A percentile compares a stretch with the other conserved stretches of the same genome.
Conservation (phyloP, 306 rosid species). For the Quercus aquifolioides region DNA sequence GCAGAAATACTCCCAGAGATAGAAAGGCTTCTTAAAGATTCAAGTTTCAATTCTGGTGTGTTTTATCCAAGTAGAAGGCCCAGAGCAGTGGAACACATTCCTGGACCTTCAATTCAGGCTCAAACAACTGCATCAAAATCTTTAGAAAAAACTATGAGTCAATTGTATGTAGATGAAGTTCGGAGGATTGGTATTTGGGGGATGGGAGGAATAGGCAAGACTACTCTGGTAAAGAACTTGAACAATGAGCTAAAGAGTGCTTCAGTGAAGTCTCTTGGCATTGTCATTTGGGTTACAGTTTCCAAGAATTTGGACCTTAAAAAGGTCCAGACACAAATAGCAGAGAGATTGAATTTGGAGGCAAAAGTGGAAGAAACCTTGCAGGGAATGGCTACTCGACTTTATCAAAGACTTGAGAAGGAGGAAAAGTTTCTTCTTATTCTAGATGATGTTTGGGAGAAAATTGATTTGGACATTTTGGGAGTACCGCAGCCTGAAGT, state of each 20-base stretch:
- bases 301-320: background rate
- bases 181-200: constrained; percentile 21
- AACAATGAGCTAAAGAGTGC: constrained; percentile 11
- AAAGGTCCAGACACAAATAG: background rate
- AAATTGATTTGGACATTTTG: constrained; percentile 10
- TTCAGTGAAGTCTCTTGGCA: constrained; percentile 1
- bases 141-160: background rate
- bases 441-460: constrained; percentile 13
- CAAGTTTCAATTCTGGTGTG: too few species aligned
- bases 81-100: background rate
- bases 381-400: constrained; percentile 1
- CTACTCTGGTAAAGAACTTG: constrained; percentile 15
- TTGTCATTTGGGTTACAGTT: constrained; percentile 23
- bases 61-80: too few species aligned
- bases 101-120: background rate
- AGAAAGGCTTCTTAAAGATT: too few species aligned
- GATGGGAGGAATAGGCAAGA: constrained; percentile 24
- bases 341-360: constrained; percentile 7
- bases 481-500: constrained; percentile 15
- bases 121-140: background rate
- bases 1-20: background rate
- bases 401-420: background rate
- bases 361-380: constrained; percentile 13
- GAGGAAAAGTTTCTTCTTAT: constrained; percentile 10
- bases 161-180: background rate